Base-by-base conservation (phyloP, 345 rosid genomes). In the Moringa oleifera region DNA sequence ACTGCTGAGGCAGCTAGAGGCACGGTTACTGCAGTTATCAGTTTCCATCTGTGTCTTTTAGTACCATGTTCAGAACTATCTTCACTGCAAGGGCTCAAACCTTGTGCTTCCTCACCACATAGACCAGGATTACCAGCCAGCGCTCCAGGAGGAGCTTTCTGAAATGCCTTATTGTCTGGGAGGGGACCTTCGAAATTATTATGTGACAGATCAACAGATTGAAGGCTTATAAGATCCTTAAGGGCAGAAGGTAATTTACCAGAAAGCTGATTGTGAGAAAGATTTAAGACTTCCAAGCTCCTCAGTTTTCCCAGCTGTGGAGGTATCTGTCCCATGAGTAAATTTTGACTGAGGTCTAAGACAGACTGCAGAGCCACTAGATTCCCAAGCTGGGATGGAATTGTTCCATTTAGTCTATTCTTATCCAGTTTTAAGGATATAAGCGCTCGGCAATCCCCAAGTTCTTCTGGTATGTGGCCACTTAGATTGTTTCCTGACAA, bases 331-430 rank as follows among this genome's bases (percentile, higher is more conserved):
- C 81, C 75, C 21, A 64, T 67, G 36, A 81, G 72, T 10, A 54
- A 53, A 22, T 81, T 81, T 58, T 71, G 61, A 68, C 85, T 73
- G 49, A 78, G 71, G 55, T 81, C 83, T 25, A 79, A 71, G 1
- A 0, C 1, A 24, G 33, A 55, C 57, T 28, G n/a, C 57, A 72
- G 9, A 10, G 18, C 56, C 25, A 55, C 25, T 10, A 78, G 75
- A 62, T 74, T 78, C 37, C 71, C 62, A 16, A 79, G 3, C 5
- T 68, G 68, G 15, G 45, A 20, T 23, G 81, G 84, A 50, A 80
- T 69, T 56, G 61, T 23, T 13, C 55, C 55, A 31, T 63, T 56
- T 1, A 80, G 31, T 19, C 53, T 51, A 55, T 80, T 80, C 33
- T 65, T 57, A 72, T 60, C 74, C 58, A 78, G 31, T 69, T 74